phyloP scores from a whole-genome alignment of 352 stramenopile species.

The Lagenidium sp. region DNA sequence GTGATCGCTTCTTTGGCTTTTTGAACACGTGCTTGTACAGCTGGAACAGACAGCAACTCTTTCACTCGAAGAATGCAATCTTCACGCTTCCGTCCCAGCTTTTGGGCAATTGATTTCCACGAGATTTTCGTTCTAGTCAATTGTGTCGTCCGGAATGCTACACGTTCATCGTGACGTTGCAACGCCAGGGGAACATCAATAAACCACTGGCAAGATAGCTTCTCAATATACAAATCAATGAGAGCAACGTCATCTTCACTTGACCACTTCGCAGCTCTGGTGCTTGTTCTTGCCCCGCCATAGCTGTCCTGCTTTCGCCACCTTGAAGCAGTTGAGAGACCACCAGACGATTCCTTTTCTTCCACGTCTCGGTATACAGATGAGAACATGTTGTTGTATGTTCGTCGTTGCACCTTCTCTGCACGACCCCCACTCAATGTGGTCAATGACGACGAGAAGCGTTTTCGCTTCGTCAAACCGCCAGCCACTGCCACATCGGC shows the following conservation, averaged over 20 bases:
- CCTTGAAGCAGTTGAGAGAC: neutral
- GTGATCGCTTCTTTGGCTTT: slow-evolving; percentile 49
- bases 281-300: slow-evolving; percentile 34
- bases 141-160: slow-evolving; percentile 52
- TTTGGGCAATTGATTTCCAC: slow-evolving; percentile 56
- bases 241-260: slow-evolving; percentile 52
- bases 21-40: slow-evolving; percentile 50
- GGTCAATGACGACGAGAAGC: neutral
- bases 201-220: slow-evolving; percentile 66
- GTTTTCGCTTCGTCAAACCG: slow-evolving; percentile 15
- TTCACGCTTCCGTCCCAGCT: slow-evolving; percentile 43
- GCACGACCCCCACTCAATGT: slow-evolving; percentile 1
- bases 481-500: slow-evolving; percentile 26
- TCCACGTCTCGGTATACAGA: slow-evolving; percentile 7
- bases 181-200: slow-evolving; percentile 67
- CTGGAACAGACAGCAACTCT: slow-evolving; percentile 49
- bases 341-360: slow-evolving; percentile 1
- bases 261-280: slow-evolving; percentile 50
- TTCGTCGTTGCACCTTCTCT: slow-evolving; percentile 7
- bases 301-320: slow-evolving; percentile 12
- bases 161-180: slow-evolving; percentile 45
- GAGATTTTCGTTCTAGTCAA: slow-evolving; percentile 54
- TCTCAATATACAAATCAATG: slow-evolving; percentile 67
- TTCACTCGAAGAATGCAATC: slow-evolving; percentile 68
- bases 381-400: slow-evolving; percentile 5